Evolutionary conservation across 768 basidiomycete genomes (phyloP).

Genomic region (Tylopilus sp.): DNA sequence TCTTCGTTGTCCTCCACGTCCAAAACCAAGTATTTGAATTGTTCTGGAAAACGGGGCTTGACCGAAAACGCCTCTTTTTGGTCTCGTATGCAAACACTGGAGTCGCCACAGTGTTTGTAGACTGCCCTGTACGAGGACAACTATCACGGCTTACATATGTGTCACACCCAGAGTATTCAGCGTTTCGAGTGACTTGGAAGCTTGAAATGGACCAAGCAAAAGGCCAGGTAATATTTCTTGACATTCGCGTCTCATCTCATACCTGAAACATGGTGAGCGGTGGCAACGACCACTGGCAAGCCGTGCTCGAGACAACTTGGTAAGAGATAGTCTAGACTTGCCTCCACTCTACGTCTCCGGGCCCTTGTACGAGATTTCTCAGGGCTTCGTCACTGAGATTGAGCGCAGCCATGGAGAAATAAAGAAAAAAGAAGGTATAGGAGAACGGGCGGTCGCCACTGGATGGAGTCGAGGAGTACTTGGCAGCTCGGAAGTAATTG

Average conservation of each 20-base stretch:
- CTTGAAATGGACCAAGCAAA: slow-evolving; percentile 82
- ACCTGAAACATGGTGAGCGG: slow-evolving; percentile 42
- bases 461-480: slow-evolving; percentile 5
- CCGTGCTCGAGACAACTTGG: neutral
- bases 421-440: neutral
- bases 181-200: slow-evolving; percentile 75
- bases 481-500: slow-evolving; percentile 15
- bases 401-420: slow-evolving; percentile 17
- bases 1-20: slow-evolving; percentile 93
- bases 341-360: slow-evolving; percentile 85
- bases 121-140: neutral
- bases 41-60: slow-evolving; percentile 75
- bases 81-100: slow-evolving; percentile 84
- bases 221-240: slow-evolving; percentile 87
- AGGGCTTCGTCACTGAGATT: slow-evolving; percentile 39
- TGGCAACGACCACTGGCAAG: slow-evolving; percentile 4
- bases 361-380: slow-evolving; percentile 68
- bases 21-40: slow-evolving; percentile 74
- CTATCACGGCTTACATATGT: slow-evolving; percentile 58
- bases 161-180: slow-evolving; percentile 67
- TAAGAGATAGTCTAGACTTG: slow-evolving; percentile 28
- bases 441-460: neutral
- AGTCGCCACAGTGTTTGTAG: neutral
- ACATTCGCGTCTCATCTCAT: slow-evolving; percentile 94
- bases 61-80: slow-evolving; percentile 89